phyloP scores from a whole-genome alignment of 2,329 filamentous ascomycete genomes.

The Clarireedia homoeocarpa region DNA sequence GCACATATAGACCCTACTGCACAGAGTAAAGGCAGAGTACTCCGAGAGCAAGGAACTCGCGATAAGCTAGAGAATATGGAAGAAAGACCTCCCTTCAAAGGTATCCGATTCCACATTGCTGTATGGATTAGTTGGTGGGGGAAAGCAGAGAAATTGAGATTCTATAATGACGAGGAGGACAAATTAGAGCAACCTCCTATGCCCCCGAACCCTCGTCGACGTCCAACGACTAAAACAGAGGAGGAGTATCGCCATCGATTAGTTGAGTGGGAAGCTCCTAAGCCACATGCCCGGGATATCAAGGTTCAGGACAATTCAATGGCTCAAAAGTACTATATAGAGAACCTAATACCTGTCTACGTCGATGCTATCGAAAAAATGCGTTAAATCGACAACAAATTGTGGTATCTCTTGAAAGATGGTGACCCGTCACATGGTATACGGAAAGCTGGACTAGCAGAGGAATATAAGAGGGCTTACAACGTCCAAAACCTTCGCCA shows the following conservation, averaged over 20 bases:
- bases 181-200: too few relatives aligned
- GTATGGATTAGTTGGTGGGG: too few relatives aligned
- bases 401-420: conserved; percentile 13
- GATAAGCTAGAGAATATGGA: too few relatives aligned
- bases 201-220: too few relatives aligned
- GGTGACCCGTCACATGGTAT: conserved; percentile 11
- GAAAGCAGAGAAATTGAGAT: too few relatives aligned
- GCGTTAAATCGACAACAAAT: conserved; percentile 8
- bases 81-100: too few relatives aligned
- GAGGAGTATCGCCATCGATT: conserved; percentile 8
- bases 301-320: conserved; percentile 11
- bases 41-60: too few relatives aligned
- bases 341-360: conserved; percentile 11
- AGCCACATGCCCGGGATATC: conserved; percentile 3
- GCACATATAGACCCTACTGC: too few relatives aligned
- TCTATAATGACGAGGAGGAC: too few relatives aligned
- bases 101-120: too few relatives aligned
- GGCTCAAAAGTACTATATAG: conserved; percentile 12
- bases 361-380: conserved; percentile 2
- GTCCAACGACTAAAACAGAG: background rate
- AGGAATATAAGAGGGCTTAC: conserved; percentile 8
- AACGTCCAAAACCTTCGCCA: conserved; percentile 7
- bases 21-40: too few relatives aligned
- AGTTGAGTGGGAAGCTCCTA: conserved; percentile 10
- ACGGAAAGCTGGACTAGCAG: conserved; percentile 7